Evolutionary conservation across 208 protist species (phyloP), one percentile per base, ranked within the genome.

Genomic region (Trypanosoma scelopori): DNA sequence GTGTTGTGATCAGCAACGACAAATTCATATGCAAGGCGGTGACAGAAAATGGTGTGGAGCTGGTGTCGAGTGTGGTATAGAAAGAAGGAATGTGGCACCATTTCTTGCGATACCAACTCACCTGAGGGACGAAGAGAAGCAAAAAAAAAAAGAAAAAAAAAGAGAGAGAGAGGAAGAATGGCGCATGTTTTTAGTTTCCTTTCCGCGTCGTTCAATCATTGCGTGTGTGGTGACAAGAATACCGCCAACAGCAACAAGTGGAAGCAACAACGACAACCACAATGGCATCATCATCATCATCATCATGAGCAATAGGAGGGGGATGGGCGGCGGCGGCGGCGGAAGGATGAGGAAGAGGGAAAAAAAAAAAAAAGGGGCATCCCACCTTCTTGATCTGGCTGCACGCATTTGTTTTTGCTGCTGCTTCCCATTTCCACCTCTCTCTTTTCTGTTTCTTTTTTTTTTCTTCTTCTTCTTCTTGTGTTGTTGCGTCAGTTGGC

Each of bases 21-120:
- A 64, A 72, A 37, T 98, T 98, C 65, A 94, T 97, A 70, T 84
- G 90, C 43, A 98, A 98, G 70, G 85, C 95, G 6, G 92, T 98
- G 18, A 94, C 85, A 32, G 85, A 76, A 41, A 63, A 81, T 39
- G 97, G 97, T 32, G 78, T 98, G n/a, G 79, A 92, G 71, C 41
- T 76, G 28, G 72, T 95, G n/a, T 39, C 75, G 16, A 74, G 47
- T 35, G 81, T 93, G 35, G 68, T 76, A 47, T 95, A 88, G 46
- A 48, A 55, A 25, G 18, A 48, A 55, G 22, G 18, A 35, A 22
- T 47, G 16, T 22, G 43, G 3, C 43, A 27, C 37, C 27, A 5
- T 58, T 27, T n/a, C n/a, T 58, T 28, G 15, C 30, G 32, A 37
- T 37, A 11, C 5, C 32, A 9, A 9, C 32, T 11, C 32, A 37